Evolutionary conservation across 768 basidiomycete species (phyloP), one percentile per base, ranked within the genome.

Genomic region (Strobilomyces confusus): DNA sequence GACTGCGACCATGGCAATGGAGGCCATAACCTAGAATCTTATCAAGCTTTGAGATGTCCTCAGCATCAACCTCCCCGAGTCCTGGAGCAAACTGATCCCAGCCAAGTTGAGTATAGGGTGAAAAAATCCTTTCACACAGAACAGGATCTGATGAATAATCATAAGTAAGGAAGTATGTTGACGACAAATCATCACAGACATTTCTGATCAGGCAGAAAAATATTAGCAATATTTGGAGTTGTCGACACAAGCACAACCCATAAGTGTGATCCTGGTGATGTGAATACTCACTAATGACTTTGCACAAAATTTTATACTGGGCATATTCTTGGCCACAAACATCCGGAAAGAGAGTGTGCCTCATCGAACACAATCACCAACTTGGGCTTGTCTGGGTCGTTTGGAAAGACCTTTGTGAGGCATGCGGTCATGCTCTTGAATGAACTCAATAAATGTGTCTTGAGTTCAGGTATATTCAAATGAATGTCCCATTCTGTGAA

Each of bases 171-270:
- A 14, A 33, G 17, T 5, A 14, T n/a, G n/a, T n/a, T 4, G 12
- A 33, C 2, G 14, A 7, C 3, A 15, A 37, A 34, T 15, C 0
- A 11, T 26, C 2, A 22, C 55, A 8, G 0, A 60, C 61, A 7
- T 32, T 25, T 44, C 4, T 51, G 14, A 26, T 54, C 48, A 1
- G 56, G 51, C 0, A 43, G 57, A 0, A 48, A 42, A 26, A 62
- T 46, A 38, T 58, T 43, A 0, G 53, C 37, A 1, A 60, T 51
- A 5, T 41, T 51, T 3, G 57, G 57, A 2, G 55, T 55, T 1
- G 57, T 60, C 2, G 61, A 63, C 4, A 48, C 58, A 9, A 63
- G 60, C 7, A 55, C 55, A 1, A 53, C 51, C 62, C 61, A 63
- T 14, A 60, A 0, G 55, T 36, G 33, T 60, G 32, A 3, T 30